phyloP scores from a whole-genome alignment of 163 green algal genomes.

The Prototheca cutis region DNA sequence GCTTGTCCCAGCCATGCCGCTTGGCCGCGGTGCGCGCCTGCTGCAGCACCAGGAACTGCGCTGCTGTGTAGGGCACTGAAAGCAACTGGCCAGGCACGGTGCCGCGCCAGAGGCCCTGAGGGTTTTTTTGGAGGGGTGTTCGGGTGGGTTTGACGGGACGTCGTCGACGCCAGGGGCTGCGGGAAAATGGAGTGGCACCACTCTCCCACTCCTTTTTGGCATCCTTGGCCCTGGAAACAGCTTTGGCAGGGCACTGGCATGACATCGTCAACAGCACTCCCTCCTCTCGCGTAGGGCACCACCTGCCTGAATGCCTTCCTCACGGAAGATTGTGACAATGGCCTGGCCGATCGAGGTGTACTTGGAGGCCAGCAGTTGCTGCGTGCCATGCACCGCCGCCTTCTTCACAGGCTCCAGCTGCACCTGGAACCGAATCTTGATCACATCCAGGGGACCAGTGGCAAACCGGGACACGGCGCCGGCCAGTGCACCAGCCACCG shows the following conservation, averaged over 20 bases:
- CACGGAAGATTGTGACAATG: conserved; percentile 65
- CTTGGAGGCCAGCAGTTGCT: conserved; percentile 39
- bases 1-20: conserved; percentile 24
- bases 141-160: background rate
- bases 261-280: too few species aligned
- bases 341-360: conserved; percentile 87
- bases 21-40: conserved; percentile 53
- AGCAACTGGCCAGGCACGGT: conserved; percentile 87
- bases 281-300: too few species aligned
- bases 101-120: conserved; percentile 90
- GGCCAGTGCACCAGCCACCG: conserved; percentile 62
- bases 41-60: conserved; percentile 89
- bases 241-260: too few species aligned
- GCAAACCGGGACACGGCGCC: conserved; percentile 72
- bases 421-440: conserved; percentile 97
- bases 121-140: background rate
- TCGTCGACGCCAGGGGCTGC: too few species aligned
- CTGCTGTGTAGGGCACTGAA: conserved; percentile 89
- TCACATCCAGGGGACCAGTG: conserved; percentile 85
- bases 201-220: too few species aligned
- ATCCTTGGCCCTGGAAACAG: too few species aligned
- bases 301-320: conserved; percentile 78
- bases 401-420: conserved; percentile 51
- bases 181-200: too few species aligned
- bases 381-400: conserved; percentile 4